Evolutionary conservation across 192 early-diverging fungal genomes (phyloP).

Genomic region (Podila verticillata): DNA sequence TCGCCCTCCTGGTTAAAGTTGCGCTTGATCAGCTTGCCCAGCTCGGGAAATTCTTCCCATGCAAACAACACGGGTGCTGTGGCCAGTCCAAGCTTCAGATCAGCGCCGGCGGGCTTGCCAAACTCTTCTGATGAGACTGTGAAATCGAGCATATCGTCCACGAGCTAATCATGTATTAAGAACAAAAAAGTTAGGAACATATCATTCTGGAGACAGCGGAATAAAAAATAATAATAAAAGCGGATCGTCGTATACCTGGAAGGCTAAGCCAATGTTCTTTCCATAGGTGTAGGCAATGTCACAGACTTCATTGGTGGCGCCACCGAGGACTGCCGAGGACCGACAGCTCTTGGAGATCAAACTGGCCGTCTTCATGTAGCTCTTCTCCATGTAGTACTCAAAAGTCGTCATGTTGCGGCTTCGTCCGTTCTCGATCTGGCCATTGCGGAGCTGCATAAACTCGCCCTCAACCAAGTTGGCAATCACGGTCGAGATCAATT

Average conservation of each 20-base stretch:
- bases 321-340: slow-evolving; percentile 87
- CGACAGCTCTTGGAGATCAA: slow-evolving; percentile 94
- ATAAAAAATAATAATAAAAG: not conserved
- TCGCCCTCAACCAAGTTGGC: slow-evolving; percentile 96
- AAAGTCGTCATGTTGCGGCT: slow-evolving; percentile 63
- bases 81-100: slow-evolving; percentile 88
- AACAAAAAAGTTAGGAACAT: not conserved
- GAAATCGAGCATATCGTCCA: slow-evolving; percentile 96
- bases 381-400: slow-evolving; percentile 95
- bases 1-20: slow-evolving; percentile 85
- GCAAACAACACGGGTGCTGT: slow-evolving; percentile 96
- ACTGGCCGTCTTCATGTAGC: slow-evolving; percentile 94
- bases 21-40: slow-evolving; percentile 86
- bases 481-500: slow-evolving; percentile 92
- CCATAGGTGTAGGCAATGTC: slow-evolving; percentile 91
- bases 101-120: slow-evolving; percentile 93
- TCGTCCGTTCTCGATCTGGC: slow-evolving; percentile 42
- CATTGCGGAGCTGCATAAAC: slow-evolving; percentile 88
- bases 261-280: slow-evolving; percentile 90
- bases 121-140: slow-evolving; percentile 75
- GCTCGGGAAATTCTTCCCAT: slow-evolving; percentile 86
- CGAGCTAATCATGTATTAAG: slow-evolving; percentile 59
- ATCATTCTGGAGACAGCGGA: not conserved
- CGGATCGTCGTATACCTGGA: slow-evolving; percentile 71
- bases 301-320: slow-evolving; percentile 72